Percentiles rank a stretch among this genome's conserved stretches.
phyloP scores from a whole-genome alignment of 2,329 filamentous ascomycete genomes.

The Fusarium brevicatenulatum region DNA sequence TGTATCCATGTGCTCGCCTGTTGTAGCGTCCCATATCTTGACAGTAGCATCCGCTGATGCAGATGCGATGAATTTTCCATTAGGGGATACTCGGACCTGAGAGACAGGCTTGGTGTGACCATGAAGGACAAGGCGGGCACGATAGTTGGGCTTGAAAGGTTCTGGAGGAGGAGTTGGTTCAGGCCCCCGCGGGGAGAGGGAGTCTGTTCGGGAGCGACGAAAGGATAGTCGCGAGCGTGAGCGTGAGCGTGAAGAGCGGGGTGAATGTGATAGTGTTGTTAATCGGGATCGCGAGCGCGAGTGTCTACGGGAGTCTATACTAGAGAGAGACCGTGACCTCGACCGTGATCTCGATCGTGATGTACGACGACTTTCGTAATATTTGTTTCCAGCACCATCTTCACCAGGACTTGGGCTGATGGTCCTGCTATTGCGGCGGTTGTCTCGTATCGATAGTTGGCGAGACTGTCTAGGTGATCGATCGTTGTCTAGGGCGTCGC shows the following conservation, averaged over 20 bases:
- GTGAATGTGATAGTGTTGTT: constrained; percentile 46
- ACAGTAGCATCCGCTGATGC: constrained; percentile 90
- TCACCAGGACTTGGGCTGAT: constrained; percentile 41
- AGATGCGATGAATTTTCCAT: constrained; percentile 89
- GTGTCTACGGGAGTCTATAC: constrained; percentile 50
- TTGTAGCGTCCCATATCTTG: constrained; percentile 87
- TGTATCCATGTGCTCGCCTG: constrained; percentile 84
- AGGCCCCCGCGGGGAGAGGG: constrained; percentile 39
- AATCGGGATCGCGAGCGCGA: constrained; percentile 48
- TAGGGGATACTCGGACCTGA: constrained; percentile 89
- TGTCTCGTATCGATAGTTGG: constrained; percentile 34
- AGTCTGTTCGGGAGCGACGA: constrained; percentile 46
- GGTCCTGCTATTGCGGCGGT: constrained; percentile 34
- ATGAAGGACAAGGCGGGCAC: constrained; percentile 73
- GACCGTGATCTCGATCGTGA: constrained; percentile 49
- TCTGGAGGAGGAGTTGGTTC: constrained; percentile 56
- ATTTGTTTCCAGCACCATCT: constrained; percentile 37
- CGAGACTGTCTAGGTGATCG: constrained; percentile 13
- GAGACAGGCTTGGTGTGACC: constrained; percentile 85
- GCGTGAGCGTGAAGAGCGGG: constrained; percentile 46
- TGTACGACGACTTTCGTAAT: constrained; percentile 45
- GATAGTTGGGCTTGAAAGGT: constrained; percentile 72
- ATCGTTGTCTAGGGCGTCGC: constrained; percentile 28
- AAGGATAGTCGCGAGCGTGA: constrained; percentile 46
- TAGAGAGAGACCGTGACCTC: constrained; percentile 50